Evolutionary conservation across 2,329 filamentous ascomycete species (phyloP).

Genomic region (Tolypocladium cylindrosporum): DNA sequence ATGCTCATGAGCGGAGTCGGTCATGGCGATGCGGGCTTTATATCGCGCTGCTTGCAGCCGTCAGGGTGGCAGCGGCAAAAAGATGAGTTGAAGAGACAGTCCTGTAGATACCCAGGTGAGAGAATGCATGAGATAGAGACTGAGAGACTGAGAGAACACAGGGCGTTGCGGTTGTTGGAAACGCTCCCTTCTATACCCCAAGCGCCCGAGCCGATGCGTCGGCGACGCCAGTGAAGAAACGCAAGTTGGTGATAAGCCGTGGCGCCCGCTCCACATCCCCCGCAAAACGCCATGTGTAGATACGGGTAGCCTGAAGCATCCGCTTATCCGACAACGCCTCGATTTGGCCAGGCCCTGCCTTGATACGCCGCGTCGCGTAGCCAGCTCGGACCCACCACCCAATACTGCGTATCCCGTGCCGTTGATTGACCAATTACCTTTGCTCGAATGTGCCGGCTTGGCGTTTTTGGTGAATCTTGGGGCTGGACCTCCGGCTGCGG

Average conservation of each 20-base stretch:
- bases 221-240: no score
- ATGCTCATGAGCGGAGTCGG: background rate
- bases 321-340: no score
- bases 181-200: background rate
- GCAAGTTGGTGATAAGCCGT: background rate
- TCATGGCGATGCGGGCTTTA: background rate
- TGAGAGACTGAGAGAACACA: no score
- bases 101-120: no score
- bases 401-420: background rate
- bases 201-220: no score
- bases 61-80: no score
- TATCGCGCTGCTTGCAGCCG: no score
- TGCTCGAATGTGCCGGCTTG: background rate
- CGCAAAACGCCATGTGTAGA: background rate
- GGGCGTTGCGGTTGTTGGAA: no score
- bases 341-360: background rate
- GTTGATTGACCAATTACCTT: background rate
- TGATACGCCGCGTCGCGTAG: no score
- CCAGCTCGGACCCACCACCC: background rate
- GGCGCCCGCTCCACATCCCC: background rate
- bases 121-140: no score
- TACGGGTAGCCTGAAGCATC: background rate
- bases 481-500: background rate
- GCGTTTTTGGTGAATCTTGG: no score
- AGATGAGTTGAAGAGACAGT: no score